Evolutionary conservation across 495 filamentous ascomycete species (phyloP), one percentile per base, ranked within the genome.

Genomic region (Penicillium alfredii): DNA sequence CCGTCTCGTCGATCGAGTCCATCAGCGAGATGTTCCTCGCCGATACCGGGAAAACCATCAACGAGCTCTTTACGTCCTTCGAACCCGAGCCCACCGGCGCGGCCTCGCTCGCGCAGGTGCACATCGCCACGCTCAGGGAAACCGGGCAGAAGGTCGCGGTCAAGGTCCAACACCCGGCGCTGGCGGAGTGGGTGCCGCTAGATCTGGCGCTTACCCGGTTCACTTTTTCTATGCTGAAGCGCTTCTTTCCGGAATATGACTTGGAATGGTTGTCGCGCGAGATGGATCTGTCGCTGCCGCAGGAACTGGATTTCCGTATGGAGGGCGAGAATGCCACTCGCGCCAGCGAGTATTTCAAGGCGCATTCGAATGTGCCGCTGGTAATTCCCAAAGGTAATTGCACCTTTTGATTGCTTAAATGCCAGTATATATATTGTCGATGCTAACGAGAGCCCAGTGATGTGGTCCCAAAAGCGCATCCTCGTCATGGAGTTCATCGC

Each of bases 221-320:
- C 44, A 93, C 88, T 2, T 97, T 99, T 55, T 79, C 80, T 6
- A 89, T 80, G 18, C 69, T 99, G 41, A 95, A 90, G 52, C 74
- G 74, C 24, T 95, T 89, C 67, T 99, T 99, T 53, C 93, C 93
- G 3, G 88, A 96, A 44, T 99, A 99, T 55, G 90, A 97, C 58
- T 67, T 99, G 33, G 86, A 90, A 45, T 99, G 93, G 93, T 68
- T 99, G 6, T 87, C 88, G 4, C 77, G 81, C 19, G 93, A 99
- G 56, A 88, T 97, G 78, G 88, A 95, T 42, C 56, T 75, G 15
- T 96, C 89, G 4, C 63, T 99, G 8, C 93, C 93, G 0, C 76
- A 86, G 45, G 93, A 99, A 56, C 71, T 99, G 31, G 80, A 99
- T 60, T 99, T 99, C 54, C 66, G 78, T 8, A 77, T 75, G 46